Base-by-base conservation (phyloP, 208 protist species). In the Crithidia expoeki region DNA sequence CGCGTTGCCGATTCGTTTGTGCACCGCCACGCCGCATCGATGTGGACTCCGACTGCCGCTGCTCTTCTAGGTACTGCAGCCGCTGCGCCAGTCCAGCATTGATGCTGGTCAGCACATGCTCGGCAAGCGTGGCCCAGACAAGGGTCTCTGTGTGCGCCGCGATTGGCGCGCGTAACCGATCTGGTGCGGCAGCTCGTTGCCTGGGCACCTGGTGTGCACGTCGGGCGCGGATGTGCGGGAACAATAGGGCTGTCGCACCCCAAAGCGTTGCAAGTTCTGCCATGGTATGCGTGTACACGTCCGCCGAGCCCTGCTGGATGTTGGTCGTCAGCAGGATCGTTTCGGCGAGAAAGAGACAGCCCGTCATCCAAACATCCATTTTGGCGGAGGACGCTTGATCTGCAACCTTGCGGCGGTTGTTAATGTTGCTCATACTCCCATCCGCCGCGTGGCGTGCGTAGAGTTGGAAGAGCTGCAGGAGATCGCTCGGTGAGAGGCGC, bases 301-400 rank as follows among this genome's bases (percentile, higher is more conserved):
- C 50, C n/a, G 27, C 32, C 0, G 47, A 12, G 33, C 23, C 27
- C n/a, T 28, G 38, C 2, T 55, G 51, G 1, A 56, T 17, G 19
- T 61, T 65, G 14, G 56, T 65, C 1, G 82, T 60, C 23, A 85
- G 46, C 4, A 88, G 75, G 25, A 94, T 34, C n/a, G 74, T 47
- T 55, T 92, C 89, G 0, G 77, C 74, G 17, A 83, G 56, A 40
- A 92, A 84, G 30, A 94, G 63, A 17, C 80, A 77, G 17, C 74
- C 86, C 5, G 80, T 82, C 38, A 89, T 50, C 19, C 72, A 38
- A 27, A 68, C 50, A 62, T 88, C 79, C 12, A 23, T 17, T 4
- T 49, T 4, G 4, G 44, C 9, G 44, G 44, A 49, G 10, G 44
- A 19, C 16, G 16, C 14, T 17, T 19, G 9, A 12, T 21, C 6